Conservation (phyloP, 2,329 filamentous ascomycete genomes). For the Aspergillus cejpii region DNA sequence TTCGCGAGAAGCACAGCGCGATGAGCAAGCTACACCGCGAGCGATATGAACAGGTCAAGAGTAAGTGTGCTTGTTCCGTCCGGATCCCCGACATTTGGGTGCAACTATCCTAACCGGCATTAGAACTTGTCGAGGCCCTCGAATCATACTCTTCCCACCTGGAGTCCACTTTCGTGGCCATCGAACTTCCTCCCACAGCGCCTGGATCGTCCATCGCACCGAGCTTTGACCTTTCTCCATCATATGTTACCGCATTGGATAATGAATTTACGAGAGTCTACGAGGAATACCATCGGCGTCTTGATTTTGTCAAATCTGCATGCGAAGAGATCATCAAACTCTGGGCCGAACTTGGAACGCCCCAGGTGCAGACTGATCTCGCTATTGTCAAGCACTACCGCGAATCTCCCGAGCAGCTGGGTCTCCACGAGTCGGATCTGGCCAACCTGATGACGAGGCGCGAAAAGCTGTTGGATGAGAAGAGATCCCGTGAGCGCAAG, state of each 20-base stretch:
- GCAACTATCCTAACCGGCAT: constrained; percentile 18
- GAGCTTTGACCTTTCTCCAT: constrained; percentile 83
- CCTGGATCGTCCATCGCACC: constrained; percentile 69
- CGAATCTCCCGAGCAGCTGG: constrained; percentile 87
- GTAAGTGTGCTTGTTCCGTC: constrained; percentile 47
- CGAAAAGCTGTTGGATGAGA: constrained; percentile 82
- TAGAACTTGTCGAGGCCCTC: constrained; percentile 86
- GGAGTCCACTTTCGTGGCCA: constrained; percentile 77
- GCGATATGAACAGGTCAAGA: constrained; percentile 91
- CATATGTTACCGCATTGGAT: constrained; percentile 81
- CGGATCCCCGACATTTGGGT: neutral
- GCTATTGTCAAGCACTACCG: constrained; percentile 83
- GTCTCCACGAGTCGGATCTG: constrained; percentile 82
- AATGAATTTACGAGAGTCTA: constrained; percentile 90
- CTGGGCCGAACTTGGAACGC: constrained; percentile 92
- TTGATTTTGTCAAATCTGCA: constrained; percentile 65
- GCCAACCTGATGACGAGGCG: constrained; percentile 63
- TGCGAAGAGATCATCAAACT: constrained; percentile 84
- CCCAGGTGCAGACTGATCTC: constrained; percentile 84
- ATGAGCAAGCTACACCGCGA: constrained; percentile 79
- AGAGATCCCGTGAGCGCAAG: constrained; percentile 71
- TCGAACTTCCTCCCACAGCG: constrained; percentile 75
- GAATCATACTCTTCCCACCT: constrained; percentile 96
- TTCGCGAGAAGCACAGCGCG: constrained; percentile 80
- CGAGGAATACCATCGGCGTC: constrained; percentile 85